phyloP scores from a whole-genome alignment of 1,139 yeast species.

The Kluyveromyces sp. region DNA sequence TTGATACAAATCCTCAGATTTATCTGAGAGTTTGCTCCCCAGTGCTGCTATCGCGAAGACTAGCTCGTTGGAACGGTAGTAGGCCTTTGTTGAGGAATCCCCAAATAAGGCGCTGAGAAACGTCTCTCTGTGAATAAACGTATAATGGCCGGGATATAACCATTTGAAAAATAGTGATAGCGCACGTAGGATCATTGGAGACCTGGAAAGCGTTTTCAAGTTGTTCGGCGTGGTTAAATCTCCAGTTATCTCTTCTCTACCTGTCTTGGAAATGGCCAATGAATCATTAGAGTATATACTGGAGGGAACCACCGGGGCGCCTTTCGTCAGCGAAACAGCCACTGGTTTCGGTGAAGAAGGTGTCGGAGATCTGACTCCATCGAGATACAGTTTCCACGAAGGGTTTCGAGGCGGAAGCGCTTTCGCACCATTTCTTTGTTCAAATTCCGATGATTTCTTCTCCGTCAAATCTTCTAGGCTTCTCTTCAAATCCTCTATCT shows the following conservation, averaged over 20 bases:
- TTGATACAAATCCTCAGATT: slow-evolving; percentile 34
- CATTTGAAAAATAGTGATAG: slow-evolving; percentile 50
- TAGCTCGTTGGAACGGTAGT: slow-evolving; percentile 46
- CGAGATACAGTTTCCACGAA: slow-evolving; percentile 5
- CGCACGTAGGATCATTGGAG: slow-evolving; percentile 36
- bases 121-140: slow-evolving; percentile 56
- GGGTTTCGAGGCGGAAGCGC: slow-evolving; percentile 10
- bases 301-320: slow-evolving; percentile 10
- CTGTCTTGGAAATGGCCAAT: slow-evolving; percentile 16
- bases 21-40: slow-evolving; percentile 46
- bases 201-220: slow-evolving; percentile 45
- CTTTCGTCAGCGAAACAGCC: background rate
- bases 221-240: slow-evolving; percentile 32
- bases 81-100: slow-evolving; percentile 36
- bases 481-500: slow-evolving; percentile 20
- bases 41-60: slow-evolving; percentile 51
- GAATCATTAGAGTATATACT: slow-evolving; percentile 28
- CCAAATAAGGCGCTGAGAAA: slow-evolving; percentile 49
- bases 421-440: slow-evolving; percentile 12
- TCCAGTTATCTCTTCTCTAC: slow-evolving; percentile 8
- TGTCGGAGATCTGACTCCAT: slow-evolving; percentile 4
- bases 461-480: slow-evolving; percentile 14
- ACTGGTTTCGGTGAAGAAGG: slow-evolving; percentile 5
- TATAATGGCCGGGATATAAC: slow-evolving; percentile 57
- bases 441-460: slow-evolving; percentile 9